Percentiles rank a stretch among this genome's conserved stretches.
Conservation (phyloP, 2,329 filamentous ascomycete species). For the Grosmannia serpens region DNA sequence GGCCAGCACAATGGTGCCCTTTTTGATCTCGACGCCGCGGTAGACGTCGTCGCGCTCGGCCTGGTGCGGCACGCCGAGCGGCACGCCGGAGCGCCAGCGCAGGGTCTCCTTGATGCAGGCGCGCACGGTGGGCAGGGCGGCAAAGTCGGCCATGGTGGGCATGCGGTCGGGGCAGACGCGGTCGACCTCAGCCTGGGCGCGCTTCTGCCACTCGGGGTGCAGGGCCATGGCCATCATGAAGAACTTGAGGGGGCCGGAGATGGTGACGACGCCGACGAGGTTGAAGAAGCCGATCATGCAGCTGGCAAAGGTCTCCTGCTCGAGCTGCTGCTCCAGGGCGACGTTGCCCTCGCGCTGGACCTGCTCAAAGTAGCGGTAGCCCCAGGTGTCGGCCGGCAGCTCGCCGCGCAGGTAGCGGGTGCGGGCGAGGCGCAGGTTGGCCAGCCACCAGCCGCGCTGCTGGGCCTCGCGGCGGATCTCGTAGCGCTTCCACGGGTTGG, state of each 20-base stretch:
- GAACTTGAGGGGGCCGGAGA: conserved; percentile 37
- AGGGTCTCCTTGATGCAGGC: conserved; percentile 47
- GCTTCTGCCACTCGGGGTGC: conserved; percentile 39
- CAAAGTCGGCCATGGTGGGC: conserved; percentile 37
- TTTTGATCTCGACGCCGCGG: conserved; percentile 33
- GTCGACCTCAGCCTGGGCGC: conserved; percentile 46
- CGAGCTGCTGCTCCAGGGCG: conserved; percentile 26
- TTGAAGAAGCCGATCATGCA: conserved; percentile 42
- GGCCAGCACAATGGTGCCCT: conserved; percentile 35
- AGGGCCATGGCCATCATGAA: conserved; percentile 41
- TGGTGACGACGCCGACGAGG: conserved; percentile 38
- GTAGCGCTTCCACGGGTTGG: conserved; percentile 37
- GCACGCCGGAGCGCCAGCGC: conserved; percentile 46
- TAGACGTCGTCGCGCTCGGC: conserved; percentile 35
- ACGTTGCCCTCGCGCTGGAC: conserved; percentile 27
- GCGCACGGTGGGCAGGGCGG: conserved; percentile 38
- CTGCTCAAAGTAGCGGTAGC: conserved; percentile 35
- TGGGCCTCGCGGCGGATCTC: conserved; percentile 30
- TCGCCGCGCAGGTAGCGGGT: conserved; percentile 26
- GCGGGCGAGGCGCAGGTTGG: conserved; percentile 29
- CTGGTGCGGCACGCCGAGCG: conserved; percentile 38
- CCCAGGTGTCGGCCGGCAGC: conserved; percentile 34
- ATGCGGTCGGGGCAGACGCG: conserved; percentile 40
- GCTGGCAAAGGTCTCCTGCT: conserved; percentile 33
- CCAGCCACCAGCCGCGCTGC: conserved; percentile 35